Base-by-base conservation (phyloP, 805 yeast genomes). In the Cyberlindnera mycetangii region DNA sequence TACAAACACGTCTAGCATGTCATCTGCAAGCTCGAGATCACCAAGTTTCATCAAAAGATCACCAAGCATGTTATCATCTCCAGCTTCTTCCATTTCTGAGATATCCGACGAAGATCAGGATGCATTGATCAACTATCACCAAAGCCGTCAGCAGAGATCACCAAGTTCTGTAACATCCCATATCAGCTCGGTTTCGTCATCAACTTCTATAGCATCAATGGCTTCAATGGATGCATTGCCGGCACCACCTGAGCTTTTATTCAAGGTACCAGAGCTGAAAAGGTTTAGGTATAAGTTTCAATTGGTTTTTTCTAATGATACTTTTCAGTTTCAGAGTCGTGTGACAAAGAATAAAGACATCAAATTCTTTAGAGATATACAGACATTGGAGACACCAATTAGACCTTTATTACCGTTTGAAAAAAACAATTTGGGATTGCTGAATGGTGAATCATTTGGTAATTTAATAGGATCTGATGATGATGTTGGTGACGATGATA, bases 281-380 rank as follows among this genome's bases (percentile, higher is more conserved):
- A 55, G 75, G 32, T 79, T 78, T n/a, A 51, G 65, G 19, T 72
- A 65, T 56, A 73, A 65, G 52, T 76, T 75, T 56, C 77, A 74
- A 31, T 55, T 77, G 30, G 63, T 68, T 4, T 56, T 70, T 43
- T 73, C 74, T 44, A 72, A 70, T 41, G 73, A 69, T 12, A 52
- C 73, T 15, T 5, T 43, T 9, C 40, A 42, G 5, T 54, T 68
- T 16, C 67, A 69, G 33, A 65, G 59, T 16, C 37, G 16, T 1
- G 45, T 54, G 20, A 49, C 44, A 15, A 62, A 56, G 34, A 50
- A 56, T 7, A 60, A 46, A 32, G 41, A 59, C n/a, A 52, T 54
- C 37, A 54, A 56, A 10, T 55, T 45, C n/a, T 42, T 45, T 19
- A 25, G 21, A 14, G 34, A 32, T 3, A 10, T 9, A 7, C 7